phyloP scores from a whole-genome alignment of 1,284 basidiomycete genomes.

The Trichosporon asahii region DNA sequence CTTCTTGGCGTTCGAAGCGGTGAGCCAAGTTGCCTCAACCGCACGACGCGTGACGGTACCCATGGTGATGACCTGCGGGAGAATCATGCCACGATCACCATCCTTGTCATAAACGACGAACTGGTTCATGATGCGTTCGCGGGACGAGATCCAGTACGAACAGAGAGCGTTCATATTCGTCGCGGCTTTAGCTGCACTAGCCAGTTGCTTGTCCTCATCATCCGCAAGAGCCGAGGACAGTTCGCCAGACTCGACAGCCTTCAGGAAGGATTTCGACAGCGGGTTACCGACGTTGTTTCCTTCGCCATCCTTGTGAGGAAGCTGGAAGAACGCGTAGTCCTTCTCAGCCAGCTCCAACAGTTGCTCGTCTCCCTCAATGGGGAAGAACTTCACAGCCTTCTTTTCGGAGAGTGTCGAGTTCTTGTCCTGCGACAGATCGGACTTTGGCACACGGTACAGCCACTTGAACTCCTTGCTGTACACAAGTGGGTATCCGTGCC shows the following conservation, averaged over 20 bases:
- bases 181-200: slow-evolving; percentile 74
- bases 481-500: slow-evolving; percentile 82
- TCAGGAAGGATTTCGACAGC: slow-evolving; percentile 83
- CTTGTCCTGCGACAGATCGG: slow-evolving; percentile 58
- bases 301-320: slow-evolving; percentile 95
- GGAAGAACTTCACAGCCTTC: slow-evolving; percentile 24
- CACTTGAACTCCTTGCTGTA: slow-evolving; percentile 87
- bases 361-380: slow-evolving; percentile 25
- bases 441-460: slow-evolving; percentile 71
- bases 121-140: slow-evolving; percentile 89
- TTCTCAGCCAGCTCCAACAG: slow-evolving; percentile 23
- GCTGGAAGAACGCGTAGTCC: slow-evolving; percentile 67
- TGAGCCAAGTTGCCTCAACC: slow-evolving; percentile 97
- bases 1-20: slow-evolving; percentile 95
- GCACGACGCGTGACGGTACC: slow-evolving; percentile 96
- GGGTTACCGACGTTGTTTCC: slow-evolving; percentile 90
- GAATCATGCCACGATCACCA: slow-evolving; percentile 71
- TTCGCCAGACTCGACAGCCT: slow-evolving; percentile 79
- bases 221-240: slow-evolving; percentile 57
- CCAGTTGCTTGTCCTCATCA: slow-evolving; percentile 53
- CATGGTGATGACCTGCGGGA: slow-evolving; percentile 97
- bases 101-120: slow-evolving; percentile 81
- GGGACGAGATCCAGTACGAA: slow-evolving; percentile 94
- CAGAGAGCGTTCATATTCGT: slow-evolving; percentile 91
- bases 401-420: slow-evolving; percentile 55